phyloP scores from a whole-genome alignment of 352 stramenopile species.

The Elongisporangium prolatum region DNA sequence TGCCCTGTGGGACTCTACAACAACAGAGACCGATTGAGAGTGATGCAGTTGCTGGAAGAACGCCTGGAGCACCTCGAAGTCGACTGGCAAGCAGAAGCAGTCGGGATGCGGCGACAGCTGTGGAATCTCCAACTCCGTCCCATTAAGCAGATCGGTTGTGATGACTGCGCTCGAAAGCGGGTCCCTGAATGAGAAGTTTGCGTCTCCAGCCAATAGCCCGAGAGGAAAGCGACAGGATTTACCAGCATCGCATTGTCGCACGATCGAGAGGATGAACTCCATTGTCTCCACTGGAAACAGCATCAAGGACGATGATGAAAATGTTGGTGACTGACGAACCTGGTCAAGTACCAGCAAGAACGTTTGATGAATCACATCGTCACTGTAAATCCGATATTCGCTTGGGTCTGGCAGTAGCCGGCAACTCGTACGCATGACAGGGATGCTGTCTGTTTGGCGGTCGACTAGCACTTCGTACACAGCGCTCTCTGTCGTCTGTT shows the following conservation, averaged over 20 bases:
- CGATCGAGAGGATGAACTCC: conserved; percentile 38
- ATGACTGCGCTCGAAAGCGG: conserved; percentile 54
- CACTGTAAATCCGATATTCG: conserved; percentile 22
- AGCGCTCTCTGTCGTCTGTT: not conserved
- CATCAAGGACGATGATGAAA: conserved; percentile 35
- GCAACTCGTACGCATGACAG: conserved; percentile 47
- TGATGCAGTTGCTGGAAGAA: conserved; percentile 27
- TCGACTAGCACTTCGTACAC: conserved; percentile 47
- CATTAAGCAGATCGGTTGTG: conserved; percentile 9
- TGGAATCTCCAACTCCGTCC: conserved; percentile 39
- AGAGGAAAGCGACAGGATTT: conserved; percentile 19
- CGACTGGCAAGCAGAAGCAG: conserved; percentile 77
- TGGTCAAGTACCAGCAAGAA: conserved; percentile 28
- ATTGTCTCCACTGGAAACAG: conserved; percentile 70
- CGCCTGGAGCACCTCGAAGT: conserved; percentile 60
- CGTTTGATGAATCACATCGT: conserved; percentile 31
- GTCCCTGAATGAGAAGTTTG: conserved; percentile 59
- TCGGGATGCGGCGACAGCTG: conserved; percentile 76
- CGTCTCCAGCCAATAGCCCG: conserved; percentile 41
- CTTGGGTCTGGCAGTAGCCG: conserved; percentile 15
- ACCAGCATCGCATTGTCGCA: conserved; percentile 3
- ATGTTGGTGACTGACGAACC: conserved; percentile 5
- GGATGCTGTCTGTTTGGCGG: conserved; percentile 32
- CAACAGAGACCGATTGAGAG: not conserved
- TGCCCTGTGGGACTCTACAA: conserved; percentile 13